Evolutionary conservation across 2,329 filamentous ascomycete species (phyloP).

Genomic region (Paracamarosporium sp.): DNA sequence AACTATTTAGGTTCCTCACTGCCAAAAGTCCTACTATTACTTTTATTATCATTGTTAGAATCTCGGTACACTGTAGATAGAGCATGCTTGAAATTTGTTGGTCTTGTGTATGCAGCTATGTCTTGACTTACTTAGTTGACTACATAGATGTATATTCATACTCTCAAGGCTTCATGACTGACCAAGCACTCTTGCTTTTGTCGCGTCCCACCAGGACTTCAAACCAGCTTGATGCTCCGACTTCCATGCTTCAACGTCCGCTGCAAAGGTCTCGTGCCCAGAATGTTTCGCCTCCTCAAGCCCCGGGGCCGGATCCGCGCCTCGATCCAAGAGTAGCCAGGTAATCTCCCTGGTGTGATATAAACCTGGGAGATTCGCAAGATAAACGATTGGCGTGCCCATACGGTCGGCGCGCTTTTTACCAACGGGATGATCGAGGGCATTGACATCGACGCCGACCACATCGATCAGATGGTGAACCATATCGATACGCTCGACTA

Average conservation of each 20-base stretch:
- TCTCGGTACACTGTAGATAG: too few relatives aligned
- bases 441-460: conserved; percentile 12
- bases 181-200: too few relatives aligned
- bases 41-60: too few relatives aligned
- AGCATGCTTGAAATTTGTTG: too few relatives aligned
- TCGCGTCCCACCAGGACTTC: not conserved
- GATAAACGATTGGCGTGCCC: conserved; percentile 12
- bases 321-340: conserved; percentile 13
- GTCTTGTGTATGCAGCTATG: too few relatives aligned
- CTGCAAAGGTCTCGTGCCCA: not conserved
- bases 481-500: conserved; percentile 8
- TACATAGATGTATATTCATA: too few relatives aligned
- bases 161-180: too few relatives aligned
- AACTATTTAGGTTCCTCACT: too few relatives aligned
- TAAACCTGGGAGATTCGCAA: not conserved
- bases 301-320: conserved; percentile 8
- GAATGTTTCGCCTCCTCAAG: not conserved
- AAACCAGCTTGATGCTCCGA: not conserved
- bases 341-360: conserved; percentile 3
- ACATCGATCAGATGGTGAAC: conserved; percentile 13
- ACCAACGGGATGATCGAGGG: conserved; percentile 8
- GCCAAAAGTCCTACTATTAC: too few relatives aligned
- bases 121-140: too few relatives aligned
- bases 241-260: conserved; percentile 12
- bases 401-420: not conserved